phyloP scores from a whole-genome alignment of 768 basidiomycete species.

The Strobilomyces confusus region DNA sequence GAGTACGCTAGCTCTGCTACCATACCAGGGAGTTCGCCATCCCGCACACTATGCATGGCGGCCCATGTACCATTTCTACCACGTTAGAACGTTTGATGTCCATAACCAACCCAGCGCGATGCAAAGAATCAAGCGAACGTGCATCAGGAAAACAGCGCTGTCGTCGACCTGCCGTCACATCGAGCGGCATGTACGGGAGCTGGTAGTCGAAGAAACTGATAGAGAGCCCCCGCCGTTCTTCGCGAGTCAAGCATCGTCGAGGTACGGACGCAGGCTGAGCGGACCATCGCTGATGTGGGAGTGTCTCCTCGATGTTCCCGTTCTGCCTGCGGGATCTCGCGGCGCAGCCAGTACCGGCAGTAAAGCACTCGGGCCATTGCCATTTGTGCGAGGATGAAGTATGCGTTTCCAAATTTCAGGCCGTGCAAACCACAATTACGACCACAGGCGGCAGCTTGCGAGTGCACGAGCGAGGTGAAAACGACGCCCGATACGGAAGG shows the following conservation, averaged over 20 bases:
- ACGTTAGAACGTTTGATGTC: too few species aligned
- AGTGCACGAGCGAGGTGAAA: constrained; percentile 22
- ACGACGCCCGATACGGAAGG: constrained; percentile 38
- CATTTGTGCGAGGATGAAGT: constrained; percentile 48
- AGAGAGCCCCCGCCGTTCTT: constrained; percentile 39
- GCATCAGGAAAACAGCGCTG: not conserved
- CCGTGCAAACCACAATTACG: constrained; percentile 38
- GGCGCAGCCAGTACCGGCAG: constrained; percentile 41
- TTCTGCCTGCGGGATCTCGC: constrained; percentile 34
- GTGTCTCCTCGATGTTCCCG: not conserved
- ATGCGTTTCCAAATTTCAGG: constrained; percentile 51
- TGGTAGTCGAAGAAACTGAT: constrained; percentile 42
- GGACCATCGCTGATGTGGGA: constrained; percentile 21
- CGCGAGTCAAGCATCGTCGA: constrained; percentile 43
- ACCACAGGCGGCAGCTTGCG: constrained; percentile 33
- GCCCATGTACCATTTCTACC: too few species aligned
- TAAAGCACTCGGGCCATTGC: constrained; percentile 51
- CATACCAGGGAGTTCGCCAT: too few species aligned
- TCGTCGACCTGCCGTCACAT: not conserved
- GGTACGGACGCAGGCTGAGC: constrained; percentile 47
- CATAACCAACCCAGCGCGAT: not conserved
- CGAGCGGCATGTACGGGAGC: constrained; percentile 47
- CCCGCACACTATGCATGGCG: too few species aligned
- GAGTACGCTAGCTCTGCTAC: too few species aligned
- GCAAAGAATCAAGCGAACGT: too few species aligned